Conservation (phyloP, 164 flowering plant genomes). For the Umbilicus rupestris region DNA sequence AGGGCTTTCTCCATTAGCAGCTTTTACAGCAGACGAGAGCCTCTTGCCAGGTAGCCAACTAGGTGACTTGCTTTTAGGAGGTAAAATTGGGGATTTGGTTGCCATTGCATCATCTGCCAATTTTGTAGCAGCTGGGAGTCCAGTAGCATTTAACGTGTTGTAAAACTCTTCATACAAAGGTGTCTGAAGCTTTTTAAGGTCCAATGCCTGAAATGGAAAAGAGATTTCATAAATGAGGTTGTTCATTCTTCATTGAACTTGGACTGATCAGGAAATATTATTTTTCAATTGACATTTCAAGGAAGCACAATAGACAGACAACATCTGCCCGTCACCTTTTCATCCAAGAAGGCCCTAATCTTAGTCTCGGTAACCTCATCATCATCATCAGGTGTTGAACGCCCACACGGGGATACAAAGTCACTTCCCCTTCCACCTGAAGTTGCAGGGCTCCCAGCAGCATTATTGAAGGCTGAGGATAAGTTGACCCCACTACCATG, state of each 20-base stretch:
- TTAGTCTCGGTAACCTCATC: slow-evolving; percentile 66
- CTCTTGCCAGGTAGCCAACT: slow-evolving; percentile 27
- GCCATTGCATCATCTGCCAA: slow-evolving; percentile 23
- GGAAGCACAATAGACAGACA: not conserved
- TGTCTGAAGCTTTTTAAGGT: slow-evolving; percentile 57
- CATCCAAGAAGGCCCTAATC: slow-evolving; percentile 60
- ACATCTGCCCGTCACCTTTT: slow-evolving; percentile 47
- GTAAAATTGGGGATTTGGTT: slow-evolving; percentile 29
- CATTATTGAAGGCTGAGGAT: slow-evolving; percentile 15
- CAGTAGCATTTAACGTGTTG: slow-evolving; percentile 40
- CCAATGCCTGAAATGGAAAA: slow-evolving; percentile 42
- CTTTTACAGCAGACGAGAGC: slow-evolving; percentile 26
- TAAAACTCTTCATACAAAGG: slow-evolving; percentile 58
- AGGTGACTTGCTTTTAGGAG: slow-evolving; percentile 57
- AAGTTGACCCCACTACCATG: slow-evolving; percentile 19
- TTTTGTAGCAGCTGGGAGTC: slow-evolving; percentile 19
- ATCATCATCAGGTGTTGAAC: slow-evolving; percentile 41
- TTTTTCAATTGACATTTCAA: not conserved
- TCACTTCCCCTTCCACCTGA: slow-evolving; percentile 22
- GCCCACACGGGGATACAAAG: slow-evolving; percentile 45
- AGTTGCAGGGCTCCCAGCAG: slow-evolving; percentile 14
- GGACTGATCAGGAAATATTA: not conserved
- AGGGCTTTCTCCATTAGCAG: slow-evolving; percentile 27
- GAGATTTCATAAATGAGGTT: slow-evolving; percentile 1
- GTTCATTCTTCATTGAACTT: not conserved